phyloP scores from a whole-genome alignment of 2,329 filamentous ascomycete species.

The Talaromyces verruculosus region DNA sequence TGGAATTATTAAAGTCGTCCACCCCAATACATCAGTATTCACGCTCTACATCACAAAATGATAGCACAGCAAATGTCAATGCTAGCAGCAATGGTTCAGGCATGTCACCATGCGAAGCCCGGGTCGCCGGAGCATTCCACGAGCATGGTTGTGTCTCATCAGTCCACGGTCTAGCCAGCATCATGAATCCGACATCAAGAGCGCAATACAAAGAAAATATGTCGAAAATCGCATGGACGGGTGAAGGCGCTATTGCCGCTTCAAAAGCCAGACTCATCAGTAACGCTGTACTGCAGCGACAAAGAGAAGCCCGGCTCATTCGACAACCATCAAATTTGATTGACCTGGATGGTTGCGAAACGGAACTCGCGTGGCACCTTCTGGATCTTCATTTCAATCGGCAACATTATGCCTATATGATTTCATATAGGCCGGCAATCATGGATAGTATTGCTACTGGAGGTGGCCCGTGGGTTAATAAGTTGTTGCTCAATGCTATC shows the following conservation, averaged over 20 bases:
- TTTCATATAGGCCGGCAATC: conserved; percentile 44
- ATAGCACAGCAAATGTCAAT: no score
- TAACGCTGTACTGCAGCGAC: background rate
- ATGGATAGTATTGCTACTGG: background rate
- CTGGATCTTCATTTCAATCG: conserved; percentile 43
- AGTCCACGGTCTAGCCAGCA: conserved; percentile 39
- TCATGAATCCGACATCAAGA: conserved; percentile 36
- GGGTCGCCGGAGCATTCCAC: conserved; percentile 39
- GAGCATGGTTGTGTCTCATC: conserved; percentile 37
- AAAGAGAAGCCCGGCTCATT: conserved; percentile 27
- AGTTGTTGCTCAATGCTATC: background rate
- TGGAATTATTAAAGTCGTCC: background rate
- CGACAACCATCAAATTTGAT: conserved; percentile 32
- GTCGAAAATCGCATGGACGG: conserved; percentile 19
- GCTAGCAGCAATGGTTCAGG: background rate
- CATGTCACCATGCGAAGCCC: conserved; percentile 36
- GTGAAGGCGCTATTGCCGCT: conserved; percentile 8
- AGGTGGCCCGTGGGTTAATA: background rate
- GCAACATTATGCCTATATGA: conserved; percentile 40
- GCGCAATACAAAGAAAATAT: conserved; percentile 33
- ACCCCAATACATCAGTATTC: background rate
- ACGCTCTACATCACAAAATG: background rate
- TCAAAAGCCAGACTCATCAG: conserved; percentile 37
- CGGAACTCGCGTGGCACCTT: conserved; percentile 40
- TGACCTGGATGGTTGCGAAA: conserved; percentile 37